phyloP scores from a whole-genome alignment of 768 basidiomycete species.

The Dioszegia aurantiaca region DNA sequence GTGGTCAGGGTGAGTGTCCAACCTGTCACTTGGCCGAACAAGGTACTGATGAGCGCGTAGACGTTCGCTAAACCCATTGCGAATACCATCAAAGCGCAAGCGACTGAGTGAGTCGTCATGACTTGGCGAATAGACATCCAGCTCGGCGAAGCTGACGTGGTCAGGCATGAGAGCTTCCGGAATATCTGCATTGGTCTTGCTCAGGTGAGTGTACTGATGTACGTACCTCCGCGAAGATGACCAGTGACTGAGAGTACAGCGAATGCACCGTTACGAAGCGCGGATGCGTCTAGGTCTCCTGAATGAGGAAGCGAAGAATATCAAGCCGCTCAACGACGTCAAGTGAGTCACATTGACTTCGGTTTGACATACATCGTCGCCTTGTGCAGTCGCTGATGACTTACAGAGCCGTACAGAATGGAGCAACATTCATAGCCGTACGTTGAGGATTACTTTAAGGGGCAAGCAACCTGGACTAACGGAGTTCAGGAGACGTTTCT shows the following conservation, averaged over 20 bases:
- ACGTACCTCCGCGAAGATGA: background rate
- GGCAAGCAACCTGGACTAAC: too few relatives aligned
- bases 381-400: background rate
- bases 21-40: background rate
- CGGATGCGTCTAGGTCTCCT: constrained; percentile 45
- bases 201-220: constrained; percentile 31
- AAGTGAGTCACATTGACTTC: constrained; percentile 31
- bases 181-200: constrained; percentile 51
- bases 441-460: too few relatives aligned
- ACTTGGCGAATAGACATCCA: background rate
- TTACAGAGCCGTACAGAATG: constrained; percentile 50
- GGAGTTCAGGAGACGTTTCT: constrained; percentile 40
- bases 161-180: constrained; percentile 48
- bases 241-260: constrained; percentile 23
- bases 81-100: constrained; percentile 49
- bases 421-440: constrained; percentile 46
- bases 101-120: constrained; percentile 38
- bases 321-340: constrained; percentile 51
- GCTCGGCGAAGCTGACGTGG: constrained; percentile 9
- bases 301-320: constrained; percentile 45
- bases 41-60: constrained; percentile 17
- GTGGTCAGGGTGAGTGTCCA: constrained; percentile 45
- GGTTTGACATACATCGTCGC: background rate
- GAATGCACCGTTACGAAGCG: constrained; percentile 50
- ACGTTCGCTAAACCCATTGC: constrained; percentile 52